A percentile compares a stretch with the other conserved stretches of the same genome.
phyloP scores from a whole-genome alignment of 495 filamentous ascomycete genomes.

The Pyrenula massariospora region DNA sequence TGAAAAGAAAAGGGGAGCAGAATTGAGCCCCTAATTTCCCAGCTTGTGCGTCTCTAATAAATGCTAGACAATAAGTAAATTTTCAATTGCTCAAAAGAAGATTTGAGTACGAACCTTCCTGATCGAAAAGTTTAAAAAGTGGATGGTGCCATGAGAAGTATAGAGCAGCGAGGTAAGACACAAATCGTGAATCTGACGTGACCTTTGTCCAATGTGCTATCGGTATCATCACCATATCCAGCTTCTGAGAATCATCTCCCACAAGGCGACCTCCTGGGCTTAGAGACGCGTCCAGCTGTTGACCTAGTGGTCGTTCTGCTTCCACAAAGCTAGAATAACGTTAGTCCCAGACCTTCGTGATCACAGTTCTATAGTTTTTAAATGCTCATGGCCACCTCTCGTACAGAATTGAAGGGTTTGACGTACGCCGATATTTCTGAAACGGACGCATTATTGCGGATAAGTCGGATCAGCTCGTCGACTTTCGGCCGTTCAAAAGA shows the following conservation, averaged over 20 bases:
- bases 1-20: slow-evolving; percentile 26
- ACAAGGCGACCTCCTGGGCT: slow-evolving; percentile 11
- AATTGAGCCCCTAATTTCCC: slow-evolving; percentile 15
- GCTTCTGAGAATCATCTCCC: slow-evolving; percentile 25
- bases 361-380: no score
- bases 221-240: slow-evolving; percentile 20
- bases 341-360: no score
- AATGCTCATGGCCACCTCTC: no score
- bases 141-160: slow-evolving; percentile 30
- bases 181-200: slow-evolving; percentile 13
- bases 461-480: slow-evolving; percentile 14
- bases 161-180: slow-evolving; percentile 16
- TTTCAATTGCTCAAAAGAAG: not conserved
- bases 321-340: not conserved
- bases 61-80: slow-evolving; percentile 3
- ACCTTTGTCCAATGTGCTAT: slow-evolving; percentile 16
- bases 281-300: slow-evolving; percentile 11
- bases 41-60: slow-evolving; percentile 20
- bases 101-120: slow-evolving; percentile 1
- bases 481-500: slow-evolving; percentile 13
- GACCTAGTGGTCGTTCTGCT: slow-evolving; percentile 1
- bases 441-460: slow-evolving; percentile 14
- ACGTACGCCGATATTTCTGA: slow-evolving; percentile 15
- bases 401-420: no score
- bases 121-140: slow-evolving; percentile 23